These are phyloP conservation scores for Ploettnerulaceae sp. DNA, from an alignment of 2,329 filamentous ascomycete species.

Conservation along the genomic window DNA sequence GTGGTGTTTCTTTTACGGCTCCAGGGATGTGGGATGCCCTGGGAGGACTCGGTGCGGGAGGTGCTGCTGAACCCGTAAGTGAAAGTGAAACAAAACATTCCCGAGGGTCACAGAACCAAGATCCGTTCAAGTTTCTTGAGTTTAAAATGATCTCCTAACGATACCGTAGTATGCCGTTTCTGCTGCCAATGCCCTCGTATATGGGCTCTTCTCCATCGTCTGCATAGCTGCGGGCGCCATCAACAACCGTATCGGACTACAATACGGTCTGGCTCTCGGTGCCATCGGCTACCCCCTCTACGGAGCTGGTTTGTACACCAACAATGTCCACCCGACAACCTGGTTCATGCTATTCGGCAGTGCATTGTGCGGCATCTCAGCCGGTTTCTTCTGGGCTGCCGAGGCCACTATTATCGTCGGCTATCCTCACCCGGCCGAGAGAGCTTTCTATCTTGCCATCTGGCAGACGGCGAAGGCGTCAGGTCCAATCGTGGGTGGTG, in stretches of 20 bases:
- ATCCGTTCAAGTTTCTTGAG: not conserved
- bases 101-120: too few relatives aligned
- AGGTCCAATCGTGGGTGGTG: slow-evolving; percentile 36
- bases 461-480: slow-evolving; percentile 41
- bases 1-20: slow-evolving; percentile 38
- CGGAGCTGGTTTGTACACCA: slow-evolving; percentile 38
- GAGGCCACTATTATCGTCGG: slow-evolving; percentile 40
- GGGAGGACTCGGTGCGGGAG: slow-evolving; percentile 40
- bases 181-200: slow-evolving; percentile 43
- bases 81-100: too few relatives aligned
- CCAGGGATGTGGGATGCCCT: slow-evolving; percentile 42
- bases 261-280: slow-evolving; percentile 40
- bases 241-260: slow-evolving; percentile 37
- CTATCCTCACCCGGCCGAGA: slow-evolving; percentile 34
- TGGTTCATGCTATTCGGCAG: slow-evolving; percentile 39
- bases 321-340: slow-evolving; percentile 36
- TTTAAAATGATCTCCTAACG: too few relatives aligned
- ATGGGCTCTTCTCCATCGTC: slow-evolving; percentile 41
- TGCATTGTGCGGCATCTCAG: slow-evolving; percentile 37
- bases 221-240: slow-evolving; percentile 39
- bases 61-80: slow-evolving; percentile 36
- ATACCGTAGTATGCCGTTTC: slow-evolving; percentile 36
- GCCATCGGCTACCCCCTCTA: slow-evolving; percentile 40
- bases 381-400: slow-evolving; percentile 40
- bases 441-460: slow-evolving; percentile 25